Base-by-base conservation (phyloP, 805 yeast genomes). In the Myxozyma neotropica region DNA sequence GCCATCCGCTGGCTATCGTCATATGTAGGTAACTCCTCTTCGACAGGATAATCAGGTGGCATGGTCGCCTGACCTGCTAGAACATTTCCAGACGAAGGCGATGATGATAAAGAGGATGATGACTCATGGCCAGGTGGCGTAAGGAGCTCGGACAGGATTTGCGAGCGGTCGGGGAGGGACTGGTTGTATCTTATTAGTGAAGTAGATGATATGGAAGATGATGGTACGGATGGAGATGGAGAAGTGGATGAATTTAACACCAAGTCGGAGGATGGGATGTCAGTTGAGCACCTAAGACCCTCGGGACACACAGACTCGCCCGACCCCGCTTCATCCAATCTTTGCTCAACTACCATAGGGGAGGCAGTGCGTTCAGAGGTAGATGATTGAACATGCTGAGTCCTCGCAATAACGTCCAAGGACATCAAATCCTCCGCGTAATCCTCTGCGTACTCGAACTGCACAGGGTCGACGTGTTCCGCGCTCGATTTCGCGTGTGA, bases 1-100 rank as follows among this genome's bases (percentile, higher is more conserved):
- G 63, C 63, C 50, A 52, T 50, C 35, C 60, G 64, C 52, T 59
- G 64, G 21, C 53, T 35, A 31, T 44, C 61, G 19, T 40, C 64
- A 35, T 60, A 60, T 6, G 64, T 56, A 12, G 64, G 64, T 35
- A 60, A 46, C 36, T 51, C 61, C 19, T 56, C 61, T 17, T 52
- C 64, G 38, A 26, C 19, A 10, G 29, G 44, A 24, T 35, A 35
- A 6, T 21, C 53, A 1, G 50, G 50, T 10, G 50, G 50, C 24
- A 31, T 13, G 2, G 21, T 23, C 5, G 39, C 10, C 26, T 6
- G n/a, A 17, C 5, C 42, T 7, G 39, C 15, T 15, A n/a, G 17
- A n/a, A 15, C 39, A 26, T 17, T 23, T 6, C 15, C 17, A 19
- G 13, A 7, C 3, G 51, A 31, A 33, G 12, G 33, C 35, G 21